Evolutionary conservation across 495 filamentous ascomycete species (phyloP).

Genomic region (Xanthoparmelia taractica): DNA sequence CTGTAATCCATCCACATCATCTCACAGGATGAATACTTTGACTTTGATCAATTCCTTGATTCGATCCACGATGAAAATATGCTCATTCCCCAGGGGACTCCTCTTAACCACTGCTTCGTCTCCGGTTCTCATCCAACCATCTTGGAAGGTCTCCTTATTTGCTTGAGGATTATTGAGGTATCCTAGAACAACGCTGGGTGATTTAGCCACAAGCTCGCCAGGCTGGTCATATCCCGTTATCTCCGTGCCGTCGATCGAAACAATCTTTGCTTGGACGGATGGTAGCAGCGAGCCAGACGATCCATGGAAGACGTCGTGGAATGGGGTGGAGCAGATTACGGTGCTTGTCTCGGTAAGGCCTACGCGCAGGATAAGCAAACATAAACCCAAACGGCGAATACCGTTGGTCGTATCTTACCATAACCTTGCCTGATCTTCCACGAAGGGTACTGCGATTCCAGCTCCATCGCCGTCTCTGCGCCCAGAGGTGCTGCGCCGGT

Average conservation of each 20-base stretch:
- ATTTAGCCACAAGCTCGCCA: slow-evolving; percentile 71
- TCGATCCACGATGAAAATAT: slow-evolving; percentile 76
- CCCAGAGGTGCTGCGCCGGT: slow-evolving; percentile 82
- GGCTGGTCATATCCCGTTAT: slow-evolving; percentile 67
- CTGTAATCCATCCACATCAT: background rate
- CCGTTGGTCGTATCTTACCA: slow-evolving; percentile 39
- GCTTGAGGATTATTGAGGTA: slow-evolving; percentile 83
- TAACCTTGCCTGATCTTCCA: slow-evolving; percentile 73
- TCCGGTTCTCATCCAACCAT: slow-evolving; percentile 78
- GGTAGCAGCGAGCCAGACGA: slow-evolving; percentile 68
- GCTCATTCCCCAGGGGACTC: slow-evolving; percentile 59
- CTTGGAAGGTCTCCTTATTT: slow-evolving; percentile 68
- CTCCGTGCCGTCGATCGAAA: slow-evolving; percentile 67
- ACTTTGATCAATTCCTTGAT: slow-evolving; percentile 94
- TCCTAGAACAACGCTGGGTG: slow-evolving; percentile 69
- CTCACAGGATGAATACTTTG: slow-evolving; percentile 50
- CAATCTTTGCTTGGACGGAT: slow-evolving; percentile 56
- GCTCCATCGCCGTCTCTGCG: slow-evolving; percentile 62
- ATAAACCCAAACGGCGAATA: background rate
- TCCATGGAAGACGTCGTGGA: slow-evolving; percentile 62
- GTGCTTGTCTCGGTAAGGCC: slow-evolving; percentile 78
- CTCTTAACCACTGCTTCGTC: slow-evolving; percentile 70
- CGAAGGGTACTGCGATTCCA: slow-evolving; percentile 56
- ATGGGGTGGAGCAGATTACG: slow-evolving; percentile 58
- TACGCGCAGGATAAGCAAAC: slow-evolving; percentile 24